Conservation (phyloP, 2,329 filamentous ascomycete species). For the Capronia epimyces region DNA sequence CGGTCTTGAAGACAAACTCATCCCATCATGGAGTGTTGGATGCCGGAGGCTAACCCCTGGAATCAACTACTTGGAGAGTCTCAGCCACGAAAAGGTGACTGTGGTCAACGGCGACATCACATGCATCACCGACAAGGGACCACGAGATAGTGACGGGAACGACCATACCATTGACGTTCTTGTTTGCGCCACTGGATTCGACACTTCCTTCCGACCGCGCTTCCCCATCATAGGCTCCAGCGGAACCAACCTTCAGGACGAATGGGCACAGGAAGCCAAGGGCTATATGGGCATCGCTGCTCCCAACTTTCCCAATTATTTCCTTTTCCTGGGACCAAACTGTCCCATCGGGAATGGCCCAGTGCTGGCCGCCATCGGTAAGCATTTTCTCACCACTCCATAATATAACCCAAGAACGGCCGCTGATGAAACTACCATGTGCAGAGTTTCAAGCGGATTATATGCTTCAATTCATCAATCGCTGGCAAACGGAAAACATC, state of each 20-base stretch:
- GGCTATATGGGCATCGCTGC: slow-evolving; percentile 40
- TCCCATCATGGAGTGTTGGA: slow-evolving; percentile 31
- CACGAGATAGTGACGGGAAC: slow-evolving; percentile 30
- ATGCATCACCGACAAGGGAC: slow-evolving; percentile 33
- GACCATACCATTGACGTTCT: slow-evolving; percentile 32
- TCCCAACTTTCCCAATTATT: slow-evolving; percentile 45
- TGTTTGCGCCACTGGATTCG: slow-evolving; percentile 37
- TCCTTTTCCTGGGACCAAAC: slow-evolving; percentile 51
- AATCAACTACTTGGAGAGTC: slow-evolving; percentile 25
- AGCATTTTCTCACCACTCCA: too few species aligned
- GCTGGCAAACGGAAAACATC: slow-evolving; percentile 38
- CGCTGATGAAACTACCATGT: background rate
- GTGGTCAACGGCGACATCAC: slow-evolving; percentile 1
- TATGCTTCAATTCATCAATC: slow-evolving; percentile 29
- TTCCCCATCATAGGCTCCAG: slow-evolving; percentile 35
- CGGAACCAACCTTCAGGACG: slow-evolving; percentile 33
- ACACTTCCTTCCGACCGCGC: slow-evolving; percentile 34
- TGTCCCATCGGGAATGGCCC: slow-evolving; percentile 54
- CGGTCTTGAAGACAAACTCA: slow-evolving; percentile 18
- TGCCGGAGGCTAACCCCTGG: slow-evolving; percentile 46
- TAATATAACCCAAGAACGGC: too few species aligned
- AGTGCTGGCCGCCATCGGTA: slow-evolving; percentile 38
- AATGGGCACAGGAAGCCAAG: slow-evolving; percentile 34
- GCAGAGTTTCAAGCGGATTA: slow-evolving; percentile 29
- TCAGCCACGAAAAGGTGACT: slow-evolving; percentile 26